These are phyloP conservation scores for Alternaria sp. DNA, from an alignment of 2,329 filamentous ascomycete genomes.

Conservation along the genomic window DNA sequence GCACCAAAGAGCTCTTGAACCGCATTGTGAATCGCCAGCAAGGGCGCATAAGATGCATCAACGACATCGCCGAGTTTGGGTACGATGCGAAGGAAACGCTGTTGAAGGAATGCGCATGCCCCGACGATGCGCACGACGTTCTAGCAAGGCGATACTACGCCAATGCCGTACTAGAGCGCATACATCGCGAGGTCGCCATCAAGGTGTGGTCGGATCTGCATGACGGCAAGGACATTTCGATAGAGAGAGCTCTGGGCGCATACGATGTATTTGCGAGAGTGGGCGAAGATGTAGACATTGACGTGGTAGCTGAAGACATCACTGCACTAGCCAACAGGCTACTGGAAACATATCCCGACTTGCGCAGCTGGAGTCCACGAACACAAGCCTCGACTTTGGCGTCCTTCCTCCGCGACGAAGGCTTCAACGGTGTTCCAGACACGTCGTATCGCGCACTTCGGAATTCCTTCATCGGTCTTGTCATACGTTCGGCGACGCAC, in stretches of 20 bases:
- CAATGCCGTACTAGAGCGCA: conserved; percentile 74
- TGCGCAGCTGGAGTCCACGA: conserved; percentile 66
- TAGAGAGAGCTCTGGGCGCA: conserved; percentile 78
- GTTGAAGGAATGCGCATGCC: conserved; percentile 66
- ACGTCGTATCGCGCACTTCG: conserved; percentile 79
- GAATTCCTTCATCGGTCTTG: conserved; percentile 87
- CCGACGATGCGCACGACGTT: conserved; percentile 71
- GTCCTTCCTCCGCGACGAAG: conserved; percentile 70
- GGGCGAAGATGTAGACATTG: conserved; percentile 73
- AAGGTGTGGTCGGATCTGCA: conserved; percentile 72
- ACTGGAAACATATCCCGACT: conserved; percentile 57
- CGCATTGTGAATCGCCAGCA: conserved; percentile 74
- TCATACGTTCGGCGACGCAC: conserved; percentile 73
- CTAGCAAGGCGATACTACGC: conserved; percentile 81
- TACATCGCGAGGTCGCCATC: conserved; percentile 81
- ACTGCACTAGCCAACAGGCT: conserved; percentile 69
- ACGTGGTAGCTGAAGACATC: conserved; percentile 67
- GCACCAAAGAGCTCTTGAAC: conserved; percentile 59
- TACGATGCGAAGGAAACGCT: conserved; percentile 91
- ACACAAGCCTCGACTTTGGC: conserved; percentile 72
- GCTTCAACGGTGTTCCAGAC: conserved; percentile 74
- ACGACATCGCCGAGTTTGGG: conserved; percentile 73
- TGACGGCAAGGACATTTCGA: conserved; percentile 58
- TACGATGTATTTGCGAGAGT: conserved; percentile 91
- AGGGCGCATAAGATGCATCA: conserved; percentile 71